A percentile compares a stretch with the other conserved stretches of the same genome.
Evolutionary conservation across 768 basidiomycete genomes (phyloP).

Genomic region (Pulveroboletus sp.): DNA sequence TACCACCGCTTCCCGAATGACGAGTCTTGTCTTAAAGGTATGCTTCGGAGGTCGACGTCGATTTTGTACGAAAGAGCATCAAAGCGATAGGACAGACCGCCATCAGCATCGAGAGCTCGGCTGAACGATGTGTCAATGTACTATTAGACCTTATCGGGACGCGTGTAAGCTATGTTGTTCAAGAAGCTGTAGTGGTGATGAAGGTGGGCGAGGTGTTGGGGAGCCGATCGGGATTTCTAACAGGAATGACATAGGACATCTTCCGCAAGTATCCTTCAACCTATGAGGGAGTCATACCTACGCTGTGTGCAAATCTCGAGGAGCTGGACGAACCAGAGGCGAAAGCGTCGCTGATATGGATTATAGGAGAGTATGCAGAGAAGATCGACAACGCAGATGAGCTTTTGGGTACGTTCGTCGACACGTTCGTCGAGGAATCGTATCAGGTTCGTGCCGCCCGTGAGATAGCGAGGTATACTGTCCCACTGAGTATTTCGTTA

Average conservation of each 20-base stretch:
- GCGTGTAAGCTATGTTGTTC: conserved; percentile 94
- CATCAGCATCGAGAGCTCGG: conserved; percentile 89
- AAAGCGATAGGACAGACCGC: conserved; percentile 96
- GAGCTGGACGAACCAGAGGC: conserved; percentile 98
- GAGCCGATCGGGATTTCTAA: neutral
- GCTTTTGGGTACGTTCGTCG: conserved; percentile 84
- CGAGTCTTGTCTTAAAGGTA: conserved; percentile 52
- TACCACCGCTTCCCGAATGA: neutral
- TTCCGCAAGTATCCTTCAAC: conserved; percentile 96
- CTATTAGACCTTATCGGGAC: conserved; percentile 91
- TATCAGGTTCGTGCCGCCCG: conserved; percentile 58
- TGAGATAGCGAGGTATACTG: neutral
- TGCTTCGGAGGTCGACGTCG: conserved; percentile 96
- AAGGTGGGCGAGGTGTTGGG: conserved; percentile 55
- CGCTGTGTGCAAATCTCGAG: conserved; percentile 90
- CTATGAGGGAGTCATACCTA: conserved; percentile 97
- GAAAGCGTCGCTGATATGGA: conserved; percentile 98
- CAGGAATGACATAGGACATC: conserved; percentile 65
- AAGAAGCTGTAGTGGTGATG: conserved; percentile 98
- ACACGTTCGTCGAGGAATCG: conserved; percentile 90
- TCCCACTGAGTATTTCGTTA: conserved; percentile 19
- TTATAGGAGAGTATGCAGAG: conserved; percentile 96
- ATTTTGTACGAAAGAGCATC: conserved; percentile 93
- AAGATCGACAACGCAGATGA: conserved; percentile 98
- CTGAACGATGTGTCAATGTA: conserved; percentile 93